Percentiles rank a stretch among this genome's conserved stretches.
These are phyloP conservation scores for Corymbia maculata DNA, from an alignment of 345 rosid genomes.

Conservation along the genomic window DNA sequence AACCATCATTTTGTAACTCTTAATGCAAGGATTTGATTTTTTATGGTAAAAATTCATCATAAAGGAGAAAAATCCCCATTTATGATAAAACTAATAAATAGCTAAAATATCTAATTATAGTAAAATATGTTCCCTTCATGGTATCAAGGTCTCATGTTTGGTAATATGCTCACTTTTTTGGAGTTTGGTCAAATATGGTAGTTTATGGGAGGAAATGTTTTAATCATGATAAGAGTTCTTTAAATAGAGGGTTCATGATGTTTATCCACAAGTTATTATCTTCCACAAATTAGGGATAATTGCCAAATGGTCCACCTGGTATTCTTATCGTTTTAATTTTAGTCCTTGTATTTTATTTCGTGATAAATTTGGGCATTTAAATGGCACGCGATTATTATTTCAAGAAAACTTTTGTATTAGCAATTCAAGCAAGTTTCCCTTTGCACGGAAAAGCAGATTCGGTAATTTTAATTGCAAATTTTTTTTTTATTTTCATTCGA, in stretches of 20 bases:
- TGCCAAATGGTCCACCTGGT: not conserved
- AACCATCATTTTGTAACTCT: not conserved
- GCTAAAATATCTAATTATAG: not conserved
- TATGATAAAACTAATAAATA: not conserved
- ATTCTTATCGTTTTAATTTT: not conserved
- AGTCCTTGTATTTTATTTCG: not conserved
- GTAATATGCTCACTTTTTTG: not conserved
- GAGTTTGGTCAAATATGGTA: not conserved
- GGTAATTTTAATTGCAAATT: not conserved
- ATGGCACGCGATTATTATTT: not conserved
- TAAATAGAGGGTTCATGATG: not conserved
- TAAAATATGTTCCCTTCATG: not conserved
- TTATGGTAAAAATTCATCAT: not conserved
- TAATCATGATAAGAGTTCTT: not conserved
- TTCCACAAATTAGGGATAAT: not conserved
- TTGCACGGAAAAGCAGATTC: not conserved
- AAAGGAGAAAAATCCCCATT: not conserved
- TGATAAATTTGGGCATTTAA: not conserved
- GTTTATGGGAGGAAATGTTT: not conserved
- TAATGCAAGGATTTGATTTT: not conserved
- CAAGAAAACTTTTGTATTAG: fast-evolving
- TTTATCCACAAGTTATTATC: not conserved
- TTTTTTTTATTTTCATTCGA: not conserved
- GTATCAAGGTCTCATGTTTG: not conserved
- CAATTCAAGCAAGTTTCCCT: fast-evolving